Percentiles rank a stretch among this genome's conserved stretches.
These are phyloP conservation scores for Porpolomopsis calyptriformis DNA, from an alignment of 768 basidiomycete species.

Conservation along the genomic window DNA sequence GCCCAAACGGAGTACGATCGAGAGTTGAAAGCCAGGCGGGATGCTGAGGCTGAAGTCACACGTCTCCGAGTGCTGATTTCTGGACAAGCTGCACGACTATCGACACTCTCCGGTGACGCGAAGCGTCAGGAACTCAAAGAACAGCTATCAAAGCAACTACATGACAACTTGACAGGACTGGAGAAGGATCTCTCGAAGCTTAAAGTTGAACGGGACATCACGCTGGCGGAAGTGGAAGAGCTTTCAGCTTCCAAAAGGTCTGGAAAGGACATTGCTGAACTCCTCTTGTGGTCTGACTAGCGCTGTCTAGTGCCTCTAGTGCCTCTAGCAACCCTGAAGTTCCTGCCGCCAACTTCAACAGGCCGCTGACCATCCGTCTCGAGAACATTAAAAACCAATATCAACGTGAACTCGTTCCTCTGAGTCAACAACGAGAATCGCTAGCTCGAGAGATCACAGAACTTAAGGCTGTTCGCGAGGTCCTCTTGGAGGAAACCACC, in stretches of 20 bases:
- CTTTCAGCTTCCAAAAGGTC: constrained; percentile 67
- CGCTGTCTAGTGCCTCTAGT: background rate
- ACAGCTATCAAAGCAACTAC: constrained; percentile 69
- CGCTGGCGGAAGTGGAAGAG: constrained; percentile 90
- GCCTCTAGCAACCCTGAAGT: constrained; percentile 19
- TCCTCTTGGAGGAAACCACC: constrained; percentile 85
- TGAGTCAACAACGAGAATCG: constrained; percentile 72
- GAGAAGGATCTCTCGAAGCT: constrained; percentile 83
- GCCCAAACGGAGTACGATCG: constrained; percentile 92
- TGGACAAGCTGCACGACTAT: constrained; percentile 80
- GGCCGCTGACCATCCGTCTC: constrained; percentile 74
- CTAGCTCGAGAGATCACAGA: constrained; percentile 76
- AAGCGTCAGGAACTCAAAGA: constrained; percentile 70
- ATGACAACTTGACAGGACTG: constrained; percentile 61
- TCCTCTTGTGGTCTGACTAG: background rate
- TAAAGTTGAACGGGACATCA: constrained; percentile 82
- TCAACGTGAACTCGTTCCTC: constrained; percentile 72
- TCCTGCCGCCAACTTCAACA: constrained; percentile 38
- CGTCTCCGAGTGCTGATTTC: constrained; percentile 76
- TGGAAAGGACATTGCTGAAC: constrained; percentile 15
- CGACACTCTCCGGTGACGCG: constrained; percentile 73
- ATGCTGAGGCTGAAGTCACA: constrained; percentile 88
- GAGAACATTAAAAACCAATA: constrained; percentile 85
- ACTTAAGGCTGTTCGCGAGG: constrained; percentile 75
- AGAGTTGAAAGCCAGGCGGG: constrained; percentile 77